Evolutionary conservation across 2,329 filamentous ascomycete species (phyloP).

Genomic region (Aspergillus niger): DNA sequence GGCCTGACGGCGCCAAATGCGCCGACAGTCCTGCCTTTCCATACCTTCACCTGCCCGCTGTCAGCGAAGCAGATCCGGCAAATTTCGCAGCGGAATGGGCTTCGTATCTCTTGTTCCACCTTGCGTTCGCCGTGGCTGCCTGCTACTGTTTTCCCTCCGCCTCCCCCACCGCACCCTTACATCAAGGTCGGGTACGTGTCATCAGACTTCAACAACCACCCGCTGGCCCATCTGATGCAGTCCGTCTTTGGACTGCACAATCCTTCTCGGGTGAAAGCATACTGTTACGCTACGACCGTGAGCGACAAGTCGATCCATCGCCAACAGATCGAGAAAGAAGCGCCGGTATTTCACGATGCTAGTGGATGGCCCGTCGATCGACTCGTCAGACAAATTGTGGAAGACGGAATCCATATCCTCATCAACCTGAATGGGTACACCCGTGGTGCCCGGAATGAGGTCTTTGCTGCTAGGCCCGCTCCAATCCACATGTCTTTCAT

Average conservation of each 20-base stretch:
- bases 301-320: conserved; percentile 89
- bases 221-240: conserved; percentile 95
- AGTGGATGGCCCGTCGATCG: conserved; percentile 83
- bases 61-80: conserved; percentile 87
- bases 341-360: conserved; percentile 86
- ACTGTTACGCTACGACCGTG: conserved; percentile 92
- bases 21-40: conserved; percentile 92
- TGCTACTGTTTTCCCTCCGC: conserved; percentile 77
- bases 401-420: conserved; percentile 88
- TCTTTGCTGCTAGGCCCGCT: conserved; percentile 91
- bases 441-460: conserved; percentile 91
- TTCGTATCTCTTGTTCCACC: conserved; percentile 89
- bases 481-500: conserved; percentile 99
- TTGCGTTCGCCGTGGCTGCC: conserved; percentile 86
- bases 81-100: conserved; percentile 92
- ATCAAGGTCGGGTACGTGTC: conserved; percentile 96
- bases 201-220: conserved; percentile 98
- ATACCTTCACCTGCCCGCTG: conserved; percentile 94
- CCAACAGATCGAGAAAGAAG: conserved; percentile 88
- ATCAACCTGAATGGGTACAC: conserved; percentile 99
- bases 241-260: conserved; percentile 95
- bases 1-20: conserved; percentile 78
- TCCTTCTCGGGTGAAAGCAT: conserved; percentile 70
- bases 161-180: conserved; percentile 74
- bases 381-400: conserved; percentile 80